These are phyloP conservation scores for Peterozyma xylosa DNA, from an alignment of 805 yeast species.

Conservation along the genomic window DNA sequence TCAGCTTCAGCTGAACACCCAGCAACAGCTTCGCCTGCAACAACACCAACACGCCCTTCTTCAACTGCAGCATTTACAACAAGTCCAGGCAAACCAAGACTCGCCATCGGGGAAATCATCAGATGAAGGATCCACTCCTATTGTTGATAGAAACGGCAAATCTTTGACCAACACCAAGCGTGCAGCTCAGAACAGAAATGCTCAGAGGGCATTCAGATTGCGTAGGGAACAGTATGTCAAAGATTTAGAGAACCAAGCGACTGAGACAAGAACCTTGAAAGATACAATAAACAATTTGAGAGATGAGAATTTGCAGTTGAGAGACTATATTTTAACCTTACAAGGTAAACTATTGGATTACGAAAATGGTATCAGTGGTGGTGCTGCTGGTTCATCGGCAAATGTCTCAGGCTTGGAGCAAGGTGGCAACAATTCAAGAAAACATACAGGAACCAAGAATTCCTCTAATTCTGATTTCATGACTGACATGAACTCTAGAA, in stretches of 20 bases:
- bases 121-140: slow-evolving; percentile 3
- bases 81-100: slow-evolving; percentile 7
- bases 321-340: slow-evolving; percentile 64
- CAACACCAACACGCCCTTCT: slow-evolving; percentile 4
- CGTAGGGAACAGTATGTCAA: slow-evolving; percentile 76
- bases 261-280: slow-evolving; percentile 53
- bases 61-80: slow-evolving; percentile 8
- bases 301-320: slow-evolving; percentile 61
- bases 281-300: slow-evolving; percentile 61
- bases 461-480: too few relatives aligned
- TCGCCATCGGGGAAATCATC: slow-evolving; percentile 1
- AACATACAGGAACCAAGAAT: too few relatives aligned
- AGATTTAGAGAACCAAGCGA: slow-evolving; percentile 67
- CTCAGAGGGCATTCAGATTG: slow-evolving; percentile 86
- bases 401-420: too few relatives aligned
- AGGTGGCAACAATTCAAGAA: too few relatives aligned
- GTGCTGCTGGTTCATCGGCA: too few relatives aligned
- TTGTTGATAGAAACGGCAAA: slow-evolving; percentile 21
- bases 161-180: slow-evolving; percentile 64
- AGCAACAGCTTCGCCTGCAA: slow-evolving; percentile 10
- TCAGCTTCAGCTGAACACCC: neutral
- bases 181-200: slow-evolving; percentile 87
- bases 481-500: too few relatives aligned
- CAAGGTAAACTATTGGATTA: slow-evolving; percentile 56
- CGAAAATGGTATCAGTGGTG: slow-evolving; percentile 8